Conservation (phyloP, 345 rosid species). For the Eucalyptus cloeziana region DNA sequence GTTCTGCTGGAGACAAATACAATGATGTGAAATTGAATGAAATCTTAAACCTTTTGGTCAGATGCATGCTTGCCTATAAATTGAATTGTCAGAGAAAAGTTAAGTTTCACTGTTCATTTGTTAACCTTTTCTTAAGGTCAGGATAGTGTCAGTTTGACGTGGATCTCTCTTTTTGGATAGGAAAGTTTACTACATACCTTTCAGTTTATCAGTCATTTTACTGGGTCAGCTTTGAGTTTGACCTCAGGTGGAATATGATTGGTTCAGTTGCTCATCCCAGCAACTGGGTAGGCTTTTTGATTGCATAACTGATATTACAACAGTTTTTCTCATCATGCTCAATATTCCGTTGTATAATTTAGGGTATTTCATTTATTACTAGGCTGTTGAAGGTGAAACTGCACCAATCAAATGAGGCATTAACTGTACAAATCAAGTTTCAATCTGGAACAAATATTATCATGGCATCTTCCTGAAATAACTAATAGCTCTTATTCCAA, state of each 20-base stretch:
- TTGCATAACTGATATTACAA: background rate
- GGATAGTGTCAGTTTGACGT: background rate
- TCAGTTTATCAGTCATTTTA: background rate
- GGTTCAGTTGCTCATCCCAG: background rate
- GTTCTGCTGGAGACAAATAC: background rate
- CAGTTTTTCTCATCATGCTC: background rate
- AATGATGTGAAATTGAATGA: background rate
- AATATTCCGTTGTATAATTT: background rate
- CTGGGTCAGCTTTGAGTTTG: background rate
- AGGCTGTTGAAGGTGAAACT: background rate
- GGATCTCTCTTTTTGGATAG: background rate
- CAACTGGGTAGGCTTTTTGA: background rate
- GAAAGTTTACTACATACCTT: background rate
- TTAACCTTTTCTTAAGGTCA: background rate
- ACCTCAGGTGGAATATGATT: background rate
- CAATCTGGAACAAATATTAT: background rate
- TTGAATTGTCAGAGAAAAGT: background rate
- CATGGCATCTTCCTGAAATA: background rate
- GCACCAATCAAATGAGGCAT: background rate
- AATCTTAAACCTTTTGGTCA: background rate
- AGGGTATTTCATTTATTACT: background rate
- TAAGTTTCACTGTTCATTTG: background rate
- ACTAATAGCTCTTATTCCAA: background rate
- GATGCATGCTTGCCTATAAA: background rate
- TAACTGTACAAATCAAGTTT: background rate